Base-by-base conservation (phyloP, 495 filamentous ascomycete genomes). In the Aspergillus egyptiacus region DNA sequence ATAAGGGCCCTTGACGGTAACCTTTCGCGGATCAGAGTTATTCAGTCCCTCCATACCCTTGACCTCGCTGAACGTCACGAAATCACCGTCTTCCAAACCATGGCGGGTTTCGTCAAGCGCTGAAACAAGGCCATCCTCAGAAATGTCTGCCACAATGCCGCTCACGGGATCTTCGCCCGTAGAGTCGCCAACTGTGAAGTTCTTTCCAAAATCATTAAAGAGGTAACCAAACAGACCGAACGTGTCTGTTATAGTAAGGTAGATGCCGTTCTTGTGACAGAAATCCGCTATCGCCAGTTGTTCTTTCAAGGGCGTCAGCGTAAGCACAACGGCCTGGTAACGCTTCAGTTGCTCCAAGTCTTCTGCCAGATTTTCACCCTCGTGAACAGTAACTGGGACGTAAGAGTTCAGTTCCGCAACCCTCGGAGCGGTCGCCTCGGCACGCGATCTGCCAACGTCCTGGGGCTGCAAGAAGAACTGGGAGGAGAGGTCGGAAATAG, bases 351-450 rank as follows among this genome's bases (percentile, higher is more conserved):
- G 78, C 25, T 78, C 76, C 13, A 96, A 69, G 62, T 96, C 79
- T 13, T 79, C 73, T 49, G 74, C 78, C 10, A 91, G 75, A 48
- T 74, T 83, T 44, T 66, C 53, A 18, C 81, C 78, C 39, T 84
- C 68, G 58, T 91, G 85, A 39, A 94, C 76, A 5, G 77, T 75
- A 17, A 96, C 86, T 3, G 93, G 93, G 7, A 91, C 94, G 55
- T 99, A 99, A 24, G 89, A 87, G 68, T 99, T 99, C 33, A 99
- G 77, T 67, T 97, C 93, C 38, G 87, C 86, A 13, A 99, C 87
- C 48, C 88, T 82, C 5, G 93, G 91, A 2, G 86, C 87, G 2
- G 90, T 95, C 44, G 86, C 86, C 40, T 80, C 78, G 45, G 89
- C 94, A 59, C 94, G 82, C 2, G 89, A 85, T 70, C 95, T 93